phyloP scores from a whole-genome alignment of 352 stramenopile genomes.

The Elongisporangium undulatum region DNA sequence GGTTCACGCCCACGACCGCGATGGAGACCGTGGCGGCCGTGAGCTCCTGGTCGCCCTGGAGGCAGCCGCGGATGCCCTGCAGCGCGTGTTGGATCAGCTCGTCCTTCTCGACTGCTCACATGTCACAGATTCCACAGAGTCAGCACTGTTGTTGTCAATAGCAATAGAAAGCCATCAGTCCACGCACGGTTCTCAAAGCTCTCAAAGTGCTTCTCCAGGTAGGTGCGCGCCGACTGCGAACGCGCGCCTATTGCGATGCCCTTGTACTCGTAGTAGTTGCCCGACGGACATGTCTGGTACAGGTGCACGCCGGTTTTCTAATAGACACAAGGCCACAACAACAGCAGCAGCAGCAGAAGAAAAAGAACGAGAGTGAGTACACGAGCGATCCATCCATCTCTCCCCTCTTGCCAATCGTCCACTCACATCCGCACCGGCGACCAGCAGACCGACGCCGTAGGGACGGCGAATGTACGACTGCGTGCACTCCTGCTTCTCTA shows the following conservation, averaged over 20 bases:
- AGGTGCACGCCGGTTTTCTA: constrained; percentile 97
- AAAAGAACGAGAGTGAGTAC: neutral
- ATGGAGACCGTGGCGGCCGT: constrained; percentile 92
- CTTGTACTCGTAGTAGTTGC: constrained; percentile 99
- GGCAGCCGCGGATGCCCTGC: constrained; percentile 94
- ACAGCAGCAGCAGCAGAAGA: constrained; percentile 4
- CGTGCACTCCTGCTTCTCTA: constrained; percentile 97
- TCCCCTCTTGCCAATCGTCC: too few species aligned
- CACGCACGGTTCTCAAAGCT: constrained; percentile 84
- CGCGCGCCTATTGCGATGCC: constrained; percentile 96
- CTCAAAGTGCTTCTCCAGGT: constrained; percentile 99
- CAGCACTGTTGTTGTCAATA: neutral
- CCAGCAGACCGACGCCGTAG: constrained; percentile 97
- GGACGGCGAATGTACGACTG: constrained; percentile 98
- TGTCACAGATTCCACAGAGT: constrained; percentile 2
- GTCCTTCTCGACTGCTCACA: constrained; percentile 74
- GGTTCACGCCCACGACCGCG: constrained; percentile 92
- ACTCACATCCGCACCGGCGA: constrained; percentile 89
- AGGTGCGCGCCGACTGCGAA: constrained; percentile 96
- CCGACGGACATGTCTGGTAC: constrained; percentile 98
- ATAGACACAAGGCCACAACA: constrained; percentile 5
- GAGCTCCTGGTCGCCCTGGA: constrained; percentile 95
- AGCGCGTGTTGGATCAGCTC: constrained; percentile 98
- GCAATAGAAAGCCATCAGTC: neutral
- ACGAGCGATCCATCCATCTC: too few species aligned